Evolutionary conservation across 805 yeast species (phyloP).

Genomic region (Torulaspora delbrueckii): DNA sequence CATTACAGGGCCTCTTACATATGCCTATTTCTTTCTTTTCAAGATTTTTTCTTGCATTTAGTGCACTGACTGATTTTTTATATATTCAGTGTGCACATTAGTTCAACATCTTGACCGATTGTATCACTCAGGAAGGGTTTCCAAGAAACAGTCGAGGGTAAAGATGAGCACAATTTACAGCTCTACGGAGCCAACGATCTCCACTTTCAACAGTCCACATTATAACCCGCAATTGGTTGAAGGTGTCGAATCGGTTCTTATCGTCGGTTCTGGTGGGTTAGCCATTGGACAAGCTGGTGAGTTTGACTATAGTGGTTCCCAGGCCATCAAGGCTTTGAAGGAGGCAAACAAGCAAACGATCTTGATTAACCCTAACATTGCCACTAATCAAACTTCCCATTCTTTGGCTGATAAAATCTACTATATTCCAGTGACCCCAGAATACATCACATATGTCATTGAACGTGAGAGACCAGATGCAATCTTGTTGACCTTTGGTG

Average conservation of each 20-base stretch:
- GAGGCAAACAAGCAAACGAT: constrained; percentile 85
- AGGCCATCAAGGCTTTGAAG: constrained; percentile 90
- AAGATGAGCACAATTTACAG: constrained; percentile 28
- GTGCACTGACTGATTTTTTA: background rate
- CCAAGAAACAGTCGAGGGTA: background rate
- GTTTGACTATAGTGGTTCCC: constrained; percentile 95
- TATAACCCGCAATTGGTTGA: constrained; percentile 33
- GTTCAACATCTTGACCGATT: background rate
- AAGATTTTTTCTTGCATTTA: background rate
- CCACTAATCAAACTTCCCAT: constrained; percentile 94
- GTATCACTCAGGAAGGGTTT: constrained; percentile 1
- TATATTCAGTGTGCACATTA: background rate
- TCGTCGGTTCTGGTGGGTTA: constrained; percentile 95
- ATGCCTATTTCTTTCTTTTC: background rate
- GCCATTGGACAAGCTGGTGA: constrained; percentile 99
- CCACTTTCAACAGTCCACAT: constrained; percentile 29
- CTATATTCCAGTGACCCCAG: constrained; percentile 94
- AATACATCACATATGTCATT: constrained; percentile 89
- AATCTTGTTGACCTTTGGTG: constrained; percentile 92
- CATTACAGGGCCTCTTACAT: constrained; percentile 1
- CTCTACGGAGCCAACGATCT: constrained; percentile 29
- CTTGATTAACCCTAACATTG: constrained; percentile 91
- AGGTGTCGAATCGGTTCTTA: constrained; percentile 52
- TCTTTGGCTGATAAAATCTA: constrained; percentile 93
- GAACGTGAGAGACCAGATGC: constrained; percentile 97